Evolutionary conservation across 768 basidiomycete species (phyloP), one percentile per base, ranked within the genome.

Genomic region (Obba rivulosa): DNA sequence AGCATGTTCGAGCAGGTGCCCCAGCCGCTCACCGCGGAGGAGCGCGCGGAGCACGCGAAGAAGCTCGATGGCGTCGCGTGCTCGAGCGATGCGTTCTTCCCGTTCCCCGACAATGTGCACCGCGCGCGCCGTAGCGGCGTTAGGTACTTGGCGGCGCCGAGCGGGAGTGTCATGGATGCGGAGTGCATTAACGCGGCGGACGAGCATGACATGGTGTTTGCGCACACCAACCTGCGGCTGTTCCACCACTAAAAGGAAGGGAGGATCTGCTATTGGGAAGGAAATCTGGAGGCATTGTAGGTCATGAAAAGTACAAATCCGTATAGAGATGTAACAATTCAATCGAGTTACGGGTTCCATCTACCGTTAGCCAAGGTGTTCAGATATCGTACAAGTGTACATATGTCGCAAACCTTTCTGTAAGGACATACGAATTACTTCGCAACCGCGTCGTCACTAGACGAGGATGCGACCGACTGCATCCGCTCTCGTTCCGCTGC

Each of bases 31-130:
- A 79, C 69, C 14, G 75, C 71, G 14, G 74, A 74, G 51, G 93
- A 96, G 69, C 84, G 79, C 64, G 79, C 74, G 60, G 78, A 79
- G 45, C 94, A 92, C 80, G 80, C 80, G 43, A 66, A 58, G 40
- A 71, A 85, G 69, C 71, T 98, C 48, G 83, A 85, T 51, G 88
- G 81, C 18, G 95, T 98, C 43, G 83, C 88, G 5, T 95, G 96
- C 69, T 89, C 90, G 25, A 93, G 91, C 52, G 96, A 99, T 57
- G 96, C 95, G 43, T 99, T 99, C 79, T 98, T 98, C 92, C 96
- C 96, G 16, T 98, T 98, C 81, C 80, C 95, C 11, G 96, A 99
- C 63, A 99, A 98, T 58, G 95, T 99, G 28, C 89, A 97, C 64
- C 77, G 96, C 39, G 90, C 92, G 43, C 76, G 79, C 67, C 85